Conservation (phyloP, 352 stramenopile genomes). For the Lagenidium sp. region DNA sequence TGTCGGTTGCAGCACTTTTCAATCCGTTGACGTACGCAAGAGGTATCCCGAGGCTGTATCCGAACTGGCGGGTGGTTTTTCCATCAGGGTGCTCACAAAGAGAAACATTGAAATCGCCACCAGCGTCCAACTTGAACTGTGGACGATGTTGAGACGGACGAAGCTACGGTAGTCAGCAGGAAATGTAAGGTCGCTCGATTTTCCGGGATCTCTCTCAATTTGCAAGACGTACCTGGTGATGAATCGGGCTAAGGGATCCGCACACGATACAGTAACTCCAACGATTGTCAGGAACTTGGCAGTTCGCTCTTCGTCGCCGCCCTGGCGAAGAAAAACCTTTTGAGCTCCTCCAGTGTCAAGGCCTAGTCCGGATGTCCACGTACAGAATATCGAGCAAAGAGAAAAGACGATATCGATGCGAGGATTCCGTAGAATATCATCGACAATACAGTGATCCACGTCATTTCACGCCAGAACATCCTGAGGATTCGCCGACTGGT, state of each 20-base stretch:
- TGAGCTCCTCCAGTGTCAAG: background rate
- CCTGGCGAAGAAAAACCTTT: conserved; percentile 11
- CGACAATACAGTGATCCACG: conserved; percentile 41
- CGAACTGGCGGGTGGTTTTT: conserved; percentile 29
- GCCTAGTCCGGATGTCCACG: conserved; percentile 3
- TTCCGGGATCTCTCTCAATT: too few relatives aligned
- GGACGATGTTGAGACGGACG: background rate
- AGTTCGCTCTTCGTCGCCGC: conserved; percentile 18
- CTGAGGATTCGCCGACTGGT: conserved; percentile 25
- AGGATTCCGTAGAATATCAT: conserved; percentile 58
- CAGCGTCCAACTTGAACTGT: background rate
- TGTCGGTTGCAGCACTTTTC: background rate
- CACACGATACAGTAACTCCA: conserved; percentile 36
- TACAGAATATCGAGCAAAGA: conserved; percentile 66
- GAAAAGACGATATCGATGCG: conserved; percentile 57
- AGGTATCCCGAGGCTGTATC: background rate
- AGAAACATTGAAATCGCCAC: too few relatives aligned
- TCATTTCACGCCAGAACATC: conserved; percentile 32
- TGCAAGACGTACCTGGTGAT: conserved; percentile 18
- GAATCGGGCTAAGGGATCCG: conserved; percentile 36
- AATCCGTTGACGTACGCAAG: background rate
- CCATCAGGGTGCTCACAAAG: too few relatives aligned
- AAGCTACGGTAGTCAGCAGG: too few relatives aligned
- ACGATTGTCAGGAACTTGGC: conserved; percentile 46
- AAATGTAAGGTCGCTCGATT: background rate